Evolutionary conservation across 2,329 filamentous ascomycete species (phyloP), one percentile per base, ranked within the genome.

Genomic region (Leptosphaerulina australis): DNA sequence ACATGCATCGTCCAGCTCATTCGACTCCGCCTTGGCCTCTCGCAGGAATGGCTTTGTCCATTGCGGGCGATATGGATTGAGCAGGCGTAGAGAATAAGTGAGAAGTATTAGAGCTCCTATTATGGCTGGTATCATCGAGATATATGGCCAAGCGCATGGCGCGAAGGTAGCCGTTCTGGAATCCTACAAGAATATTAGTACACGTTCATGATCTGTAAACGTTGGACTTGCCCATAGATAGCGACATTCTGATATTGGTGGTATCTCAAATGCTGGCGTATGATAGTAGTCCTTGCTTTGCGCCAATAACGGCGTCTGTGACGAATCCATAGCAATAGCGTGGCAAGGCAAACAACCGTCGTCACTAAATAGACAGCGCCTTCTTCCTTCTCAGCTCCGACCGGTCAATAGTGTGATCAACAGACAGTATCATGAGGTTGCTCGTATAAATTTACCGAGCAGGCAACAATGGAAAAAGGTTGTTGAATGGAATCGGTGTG

Each of bases 31-130:
- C 41, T 68, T 66, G 9, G 55, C 45, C 53, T 73, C 69, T 34
- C 54, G 50, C 9, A 84, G 68, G 52, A 85, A 84, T 3, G 79
- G 73, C 37, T 62, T 72, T 15, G 74, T 76, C 82, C 83, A 85
- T 69, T 59, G 67, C 25, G 82, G 78, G 31, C 73, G 69, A 60
- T 68, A 70, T 4, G 55, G 45, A n/a, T 62, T 52, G 3, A 73
- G 51, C 3, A 73, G 40, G 21, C 64, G 55, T 14, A 76, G 28
- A 4, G 66, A 56, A 50, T 76, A 72, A 6, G 56, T 57, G n/a
- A 76, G 38, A 2, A 77, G 53, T n/a, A 77, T 55, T 14, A 74
- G 26, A 20, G 60, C 67, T 30, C 66, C 72, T 12, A 76, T 35
- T 4, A 72, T 44, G 7, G 69, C 68, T 30, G 76, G 76, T 15